A percentile compares a stretch with the other conserved stretches of the same genome.
These are phyloP conservation scores for Fusarium sp. DNA, from an alignment of 2,329 filamentous ascomycete species.

Conservation along the genomic window DNA sequence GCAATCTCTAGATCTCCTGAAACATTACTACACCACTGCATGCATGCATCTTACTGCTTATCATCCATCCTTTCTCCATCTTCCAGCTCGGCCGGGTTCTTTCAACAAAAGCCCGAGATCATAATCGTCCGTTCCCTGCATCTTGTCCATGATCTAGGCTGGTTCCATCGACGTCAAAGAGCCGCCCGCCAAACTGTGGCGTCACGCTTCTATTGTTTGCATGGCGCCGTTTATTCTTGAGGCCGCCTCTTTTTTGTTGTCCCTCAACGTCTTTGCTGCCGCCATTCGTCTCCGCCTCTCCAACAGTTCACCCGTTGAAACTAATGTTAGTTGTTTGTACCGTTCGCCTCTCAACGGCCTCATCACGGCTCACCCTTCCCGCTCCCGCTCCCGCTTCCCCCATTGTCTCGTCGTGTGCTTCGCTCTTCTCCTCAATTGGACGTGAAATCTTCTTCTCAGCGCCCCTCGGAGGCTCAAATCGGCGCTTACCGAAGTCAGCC, in stretches of 20 bases:
- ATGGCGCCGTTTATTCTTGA: constrained; percentile 29
- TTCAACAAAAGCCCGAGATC: constrained; percentile 1
- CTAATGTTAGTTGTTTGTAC: neutral
- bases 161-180: constrained; percentile 1
- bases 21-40: neutral
- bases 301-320: neutral
- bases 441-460: constrained; percentile 14
- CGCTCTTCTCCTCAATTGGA: constrained; percentile 17
- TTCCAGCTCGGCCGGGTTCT: constrained; percentile 35
- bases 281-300: neutral
- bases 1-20: neutral
- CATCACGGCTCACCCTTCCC: constrained; percentile 21
- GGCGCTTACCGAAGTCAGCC: constrained; percentile 38
- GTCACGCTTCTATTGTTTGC: constrained; percentile 34
- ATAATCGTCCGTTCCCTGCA: constrained; percentile 16
- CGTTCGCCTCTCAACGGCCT: constrained; percentile 37
- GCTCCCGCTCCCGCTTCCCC: constrained; percentile 22
- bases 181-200: constrained; percentile 20
- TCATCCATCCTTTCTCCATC: neutral
- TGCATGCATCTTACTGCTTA: constrained; percentile 15
- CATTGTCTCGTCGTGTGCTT: neutral
- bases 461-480: constrained; percentile 37
- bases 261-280: constrained; percentile 5
- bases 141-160: constrained; percentile 8
- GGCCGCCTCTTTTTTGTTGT: constrained; percentile 19